Percentiles rank a stretch among this genome's conserved stretches.
These are phyloP conservation scores for Gaeumannomyces sp. DNA, from an alignment of 2,329 filamentous ascomycete genomes.

Conservation along the genomic window DNA sequence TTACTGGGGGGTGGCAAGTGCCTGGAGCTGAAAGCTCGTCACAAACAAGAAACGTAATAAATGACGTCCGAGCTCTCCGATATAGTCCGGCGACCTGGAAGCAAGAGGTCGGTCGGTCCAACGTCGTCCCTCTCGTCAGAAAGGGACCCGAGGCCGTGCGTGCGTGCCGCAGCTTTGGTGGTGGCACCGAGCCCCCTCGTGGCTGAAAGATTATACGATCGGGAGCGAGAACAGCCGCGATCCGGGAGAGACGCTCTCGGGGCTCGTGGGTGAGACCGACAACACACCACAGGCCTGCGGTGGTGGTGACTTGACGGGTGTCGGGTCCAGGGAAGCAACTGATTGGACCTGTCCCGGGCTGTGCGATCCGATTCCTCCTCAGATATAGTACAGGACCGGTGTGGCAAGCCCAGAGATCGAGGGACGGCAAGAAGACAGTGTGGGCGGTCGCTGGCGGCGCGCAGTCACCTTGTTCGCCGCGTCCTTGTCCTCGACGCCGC, in stretches of 20 bases:
- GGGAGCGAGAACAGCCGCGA: slow-evolving; percentile 7
- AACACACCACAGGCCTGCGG: not conserved
- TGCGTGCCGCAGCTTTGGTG: not conserved
- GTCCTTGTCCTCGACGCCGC: not conserved
- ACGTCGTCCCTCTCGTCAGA: not conserved
- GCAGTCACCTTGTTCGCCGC: not conserved
- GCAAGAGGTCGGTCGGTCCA: not conserved
- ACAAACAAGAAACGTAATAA: not conserved
- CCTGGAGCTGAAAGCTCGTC: not conserved
- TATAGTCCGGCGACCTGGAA: not conserved
- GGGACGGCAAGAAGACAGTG: not conserved
- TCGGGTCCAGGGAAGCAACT: not conserved
- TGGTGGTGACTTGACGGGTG: slow-evolving; percentile 1
- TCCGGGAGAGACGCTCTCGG: slow-evolving; percentile 2
- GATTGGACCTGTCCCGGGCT: slow-evolving; percentile 7
- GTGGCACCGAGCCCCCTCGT: not conserved
- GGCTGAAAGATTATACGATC: slow-evolving; percentile 8
- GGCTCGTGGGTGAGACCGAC: slow-evolving; percentile 4
- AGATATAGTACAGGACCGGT: slow-evolving; percentile 1
- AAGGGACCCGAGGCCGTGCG: not conserved
- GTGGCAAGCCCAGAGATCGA: slow-evolving; percentile 5
- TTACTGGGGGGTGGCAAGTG: not conserved
- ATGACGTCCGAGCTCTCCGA: not conserved
- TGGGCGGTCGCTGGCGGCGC: not conserved
- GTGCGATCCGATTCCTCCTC: slow-evolving; percentile 8